Base-by-base conservation (phyloP, 768 basidiomycete genomes). In the Lactifluus rugatus region DNA sequence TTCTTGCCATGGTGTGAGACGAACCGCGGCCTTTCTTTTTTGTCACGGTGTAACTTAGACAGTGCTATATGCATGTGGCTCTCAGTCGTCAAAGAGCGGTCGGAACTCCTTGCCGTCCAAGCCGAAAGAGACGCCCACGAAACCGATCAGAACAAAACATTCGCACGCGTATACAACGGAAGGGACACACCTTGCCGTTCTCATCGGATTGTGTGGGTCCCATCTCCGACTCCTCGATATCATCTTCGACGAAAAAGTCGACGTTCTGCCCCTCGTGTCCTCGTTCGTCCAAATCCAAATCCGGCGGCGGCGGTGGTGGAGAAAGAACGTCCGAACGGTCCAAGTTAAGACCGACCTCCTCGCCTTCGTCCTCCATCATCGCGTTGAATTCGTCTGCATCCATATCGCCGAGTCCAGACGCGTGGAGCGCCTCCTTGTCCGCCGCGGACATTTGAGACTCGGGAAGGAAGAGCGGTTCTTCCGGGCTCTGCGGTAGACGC, bases 401-500 rank as follows among this genome's bases (percentile, higher is more conserved):
- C 86, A 89, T 87, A 59, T 76, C 73, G 2, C 83, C 85, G 28
- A 90, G 71, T 5, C 87, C 87, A 1, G 83, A 81, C 26, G 74
- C 76, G 37, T 75, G 75, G 46, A 89, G 73, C 5, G 75, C 73
- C 51, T 76, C 78, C 62, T 76, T 73, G 37, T 81, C 78, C 31
- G 74, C 76, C 28, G 73, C 74, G 3, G 86, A 84, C 37, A 85
- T 74, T 66, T 72, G 70, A 28, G 66, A 64, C 45, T 65, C 62
- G 5, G 67, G 72, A 7, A 71, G 65, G 62, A 69, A 70, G 48
- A 72, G 73, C 46, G 69, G 71, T 60, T 70, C 72, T 41, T 44
- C 48, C 17, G 11, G 28, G 14, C 7, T 13, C 9, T 34, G 52
- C 37, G 54, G 37, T 11, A 16, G 36, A 28, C 19, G 57, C 19